phyloP scores from a whole-genome alignment of 176 grass and related monocot species.

The Lolium multiflorum region DNA sequence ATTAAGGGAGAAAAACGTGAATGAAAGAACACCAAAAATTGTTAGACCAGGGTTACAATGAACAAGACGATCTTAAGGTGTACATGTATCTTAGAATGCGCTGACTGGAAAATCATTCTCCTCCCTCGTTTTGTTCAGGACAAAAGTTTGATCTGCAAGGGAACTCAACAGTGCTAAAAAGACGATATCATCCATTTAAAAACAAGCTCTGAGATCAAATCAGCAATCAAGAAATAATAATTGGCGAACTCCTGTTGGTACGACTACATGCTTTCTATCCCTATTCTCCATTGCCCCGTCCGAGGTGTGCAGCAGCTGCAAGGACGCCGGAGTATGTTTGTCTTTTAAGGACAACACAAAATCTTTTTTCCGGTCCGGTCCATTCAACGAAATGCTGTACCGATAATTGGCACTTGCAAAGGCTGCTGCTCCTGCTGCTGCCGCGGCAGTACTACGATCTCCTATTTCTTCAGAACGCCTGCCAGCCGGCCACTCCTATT shows the following conservation, averaged over 20 bases:
- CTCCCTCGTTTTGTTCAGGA: too few relatives aligned
- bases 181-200: too few relatives aligned
- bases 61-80: too few relatives aligned
- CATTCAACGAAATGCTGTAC: not conserved
- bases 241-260: not conserved
- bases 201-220: not conserved
- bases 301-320: not conserved
- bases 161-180: too few relatives aligned
- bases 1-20: too few relatives aligned
- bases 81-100: too few relatives aligned
- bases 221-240: not conserved
- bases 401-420: constrained; percentile 38
- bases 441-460: not conserved
- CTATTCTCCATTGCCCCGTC: too few relatives aligned
- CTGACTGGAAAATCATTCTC: too few relatives aligned
- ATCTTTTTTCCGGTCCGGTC: not conserved
- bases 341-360: not conserved
- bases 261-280: not conserved
- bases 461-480: not conserved
- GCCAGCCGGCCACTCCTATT: not conserved
- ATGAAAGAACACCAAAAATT: too few relatives aligned
- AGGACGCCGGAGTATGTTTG: not conserved
- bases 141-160: too few relatives aligned
- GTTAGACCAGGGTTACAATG: too few relatives aligned
- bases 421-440: not conserved